A percentile compares a stretch with the other conserved stretches of the same genome.
Evolutionary conservation across 2,329 filamentous ascomycete genomes (phyloP).

Genomic region (Alternaria gansuensis): DNA sequence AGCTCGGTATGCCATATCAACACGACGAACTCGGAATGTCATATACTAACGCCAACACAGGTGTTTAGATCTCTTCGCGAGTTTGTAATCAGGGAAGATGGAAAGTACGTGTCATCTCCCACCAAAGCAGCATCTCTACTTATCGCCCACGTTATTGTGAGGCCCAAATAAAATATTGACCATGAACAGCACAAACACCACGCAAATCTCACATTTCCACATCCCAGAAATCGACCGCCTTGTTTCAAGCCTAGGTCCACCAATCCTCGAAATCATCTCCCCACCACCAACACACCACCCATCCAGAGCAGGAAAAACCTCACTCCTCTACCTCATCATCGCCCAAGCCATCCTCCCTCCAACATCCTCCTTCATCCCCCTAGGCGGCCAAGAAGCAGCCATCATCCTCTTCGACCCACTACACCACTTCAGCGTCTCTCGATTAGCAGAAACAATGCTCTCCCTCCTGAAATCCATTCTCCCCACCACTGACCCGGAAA

Average conservation of each 20-base stretch:
- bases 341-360: constrained; percentile 62
- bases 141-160: background rate
- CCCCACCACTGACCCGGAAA: background rate
- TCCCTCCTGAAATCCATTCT: constrained; percentile 16
- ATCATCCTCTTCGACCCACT: constrained; percentile 66
- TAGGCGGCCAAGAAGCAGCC: constrained; percentile 56
- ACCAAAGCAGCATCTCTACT: background rate
- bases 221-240: constrained; percentile 59
- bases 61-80: constrained; percentile 53
- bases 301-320: constrained; percentile 65
- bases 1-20: constrained; percentile 32
- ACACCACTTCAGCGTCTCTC: constrained; percentile 61
- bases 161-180: background rate
- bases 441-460: constrained; percentile 56
- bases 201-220: constrained; percentile 45
- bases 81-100: constrained; percentile 26
- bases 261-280: constrained; percentile 64
- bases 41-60: constrained; percentile 37
- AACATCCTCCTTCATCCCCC: constrained; percentile 21
- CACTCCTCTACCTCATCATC: constrained; percentile 66
- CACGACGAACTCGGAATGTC: background rate
- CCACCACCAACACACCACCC: constrained; percentile 46
- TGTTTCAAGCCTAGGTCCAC: constrained; percentile 23
- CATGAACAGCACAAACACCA: constrained; percentile 1
- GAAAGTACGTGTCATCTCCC: constrained; percentile 14